Base-by-base conservation (phyloP, 768 basidiomycete species). In the Leucosporidium yakuticum region DNA sequence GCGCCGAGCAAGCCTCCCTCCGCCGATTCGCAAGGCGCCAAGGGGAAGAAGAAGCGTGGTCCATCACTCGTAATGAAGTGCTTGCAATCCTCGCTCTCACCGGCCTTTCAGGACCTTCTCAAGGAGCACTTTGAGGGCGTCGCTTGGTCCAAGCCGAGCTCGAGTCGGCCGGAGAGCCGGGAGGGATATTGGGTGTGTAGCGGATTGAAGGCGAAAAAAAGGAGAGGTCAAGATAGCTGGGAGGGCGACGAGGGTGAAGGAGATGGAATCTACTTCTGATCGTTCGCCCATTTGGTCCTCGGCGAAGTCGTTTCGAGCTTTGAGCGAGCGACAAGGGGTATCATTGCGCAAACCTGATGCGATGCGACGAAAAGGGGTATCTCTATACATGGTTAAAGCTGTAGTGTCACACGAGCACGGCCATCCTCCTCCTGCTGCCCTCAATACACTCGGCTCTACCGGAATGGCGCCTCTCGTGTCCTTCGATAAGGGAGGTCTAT, bases 121-220 rank as follows among this genome's bases (percentile, higher is more conserved):
- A 79, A 82, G 27, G 84, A 85, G 0, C 80, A 83, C 69, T 98
- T 98, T 76, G 77, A 81, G 32, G 78, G 81, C 23, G 89, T 96
- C 1, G 78, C 81, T 23, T 85, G 83, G 74, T 79, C 87, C 74
- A 98, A 98, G 77, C 94, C 94, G 0, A 80, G 84, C n/a, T 84
- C 90, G 0, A 92, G 90, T 62, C 83, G 93, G 12, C 74, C 83
- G 0, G 87, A 87, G 66, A 91, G 89, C 1, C 83, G 85, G 34
- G 94, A 97, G 76, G 87, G 85, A 0, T 97, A 92, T 78, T 94
- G 87, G 81, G 80, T 96, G 14, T 96, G 93, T 76, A 81, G 85
- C 57, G 90, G 90, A 1, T 91, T 76, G 65, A 74, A 74, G 69
- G 75, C 57, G 65, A 25, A 17, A 15, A 44, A 44, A 15, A 15